phyloP scores from a whole-genome alignment of 1,284 basidiomycete species.

The Austropuccinia psidii region DNA sequence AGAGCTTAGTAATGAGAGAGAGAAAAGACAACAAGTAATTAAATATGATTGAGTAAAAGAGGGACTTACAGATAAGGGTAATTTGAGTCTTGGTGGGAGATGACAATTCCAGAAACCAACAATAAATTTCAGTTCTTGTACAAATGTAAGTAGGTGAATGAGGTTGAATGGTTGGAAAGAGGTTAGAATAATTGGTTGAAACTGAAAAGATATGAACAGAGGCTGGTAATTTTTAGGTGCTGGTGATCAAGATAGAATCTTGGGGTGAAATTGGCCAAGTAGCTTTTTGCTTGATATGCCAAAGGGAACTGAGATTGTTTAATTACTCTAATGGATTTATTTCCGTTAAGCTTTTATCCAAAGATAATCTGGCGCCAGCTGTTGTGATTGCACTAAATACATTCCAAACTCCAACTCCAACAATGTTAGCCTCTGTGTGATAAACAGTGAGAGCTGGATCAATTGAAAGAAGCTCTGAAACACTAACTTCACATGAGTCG shows the following conservation, averaged over 20 bases:
- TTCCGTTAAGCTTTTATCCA: slow-evolving; percentile 87
- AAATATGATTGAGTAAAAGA: neutral
- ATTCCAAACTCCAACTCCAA: slow-evolving; percentile 93
- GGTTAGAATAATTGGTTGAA: slow-evolving; percentile 75
- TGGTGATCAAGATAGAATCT: slow-evolving; percentile 81
- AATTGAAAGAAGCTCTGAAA: slow-evolving; percentile 79
- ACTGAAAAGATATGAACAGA: slow-evolving; percentile 94
- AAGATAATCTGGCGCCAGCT: slow-evolving; percentile 69
- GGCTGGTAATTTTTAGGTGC: slow-evolving; percentile 91
- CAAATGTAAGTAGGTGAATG: slow-evolving; percentile 70
- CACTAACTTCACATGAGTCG: slow-evolving; percentile 45
- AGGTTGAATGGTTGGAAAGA: slow-evolving; percentile 72
- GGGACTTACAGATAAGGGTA: slow-evolving; percentile 65
- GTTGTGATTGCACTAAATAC: slow-evolving; percentile 76
- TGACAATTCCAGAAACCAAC: slow-evolving; percentile 91
- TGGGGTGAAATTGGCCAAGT: slow-evolving; percentile 88
- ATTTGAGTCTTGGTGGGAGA: slow-evolving; percentile 91
- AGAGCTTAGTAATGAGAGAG: no score
- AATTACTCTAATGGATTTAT: slow-evolving; percentile 76
- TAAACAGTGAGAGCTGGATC: slow-evolving; percentile 95
- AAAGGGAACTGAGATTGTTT: slow-evolving; percentile 80
- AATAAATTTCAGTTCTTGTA: slow-evolving; percentile 87
- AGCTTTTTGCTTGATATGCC: slow-evolving; percentile 79
- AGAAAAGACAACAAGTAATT: no score
- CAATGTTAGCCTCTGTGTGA: slow-evolving; percentile 92